A percentile compares a stretch with the other conserved stretches of the same genome.
phyloP scores from a whole-genome alignment of 345 rosid genomes.

The Leavenworthia alabamica region DNA sequence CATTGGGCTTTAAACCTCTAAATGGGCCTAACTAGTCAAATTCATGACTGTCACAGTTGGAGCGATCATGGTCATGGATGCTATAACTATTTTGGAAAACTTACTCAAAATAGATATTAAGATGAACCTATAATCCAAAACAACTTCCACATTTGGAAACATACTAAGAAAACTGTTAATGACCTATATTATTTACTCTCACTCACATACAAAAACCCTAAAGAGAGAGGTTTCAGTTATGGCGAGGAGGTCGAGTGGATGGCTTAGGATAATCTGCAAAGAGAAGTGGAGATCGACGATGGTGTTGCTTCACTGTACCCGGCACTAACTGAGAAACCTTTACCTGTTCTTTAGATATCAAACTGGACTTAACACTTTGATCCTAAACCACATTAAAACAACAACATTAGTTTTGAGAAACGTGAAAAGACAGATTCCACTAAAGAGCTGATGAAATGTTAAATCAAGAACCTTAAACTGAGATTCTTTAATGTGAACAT shows the following conservation, averaged over 20 bases:
- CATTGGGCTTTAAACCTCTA: neutral
- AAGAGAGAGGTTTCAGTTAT: constrained; percentile 27
- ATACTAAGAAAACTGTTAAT: constrained; percentile 9
- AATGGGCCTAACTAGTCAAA: neutral
- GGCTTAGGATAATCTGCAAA: constrained; percentile 36
- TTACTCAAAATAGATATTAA: constrained; percentile 1
- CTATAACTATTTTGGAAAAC: neutral
- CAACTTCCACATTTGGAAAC: neutral
- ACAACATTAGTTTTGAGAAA: neutral
- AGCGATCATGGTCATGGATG: neutral
- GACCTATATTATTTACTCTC: constrained; percentile 18
- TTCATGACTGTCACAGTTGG: neutral
- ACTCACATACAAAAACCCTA: constrained; percentile 4
- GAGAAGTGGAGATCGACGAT: constrained; percentile 6
- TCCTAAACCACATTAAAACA: neutral
- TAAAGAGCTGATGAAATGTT: neutral
- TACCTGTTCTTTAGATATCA: constrained; percentile 10
- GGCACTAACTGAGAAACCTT: constrained; percentile 5
- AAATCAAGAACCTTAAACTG: constrained; percentile 21
- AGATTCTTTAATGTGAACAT: constrained; percentile 3
- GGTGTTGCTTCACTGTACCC: neutral
- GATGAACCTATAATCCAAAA: constrained; percentile 14
- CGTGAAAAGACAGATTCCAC: neutral
- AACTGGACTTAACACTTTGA: constrained; percentile 7
- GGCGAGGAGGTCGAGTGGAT: constrained; percentile 33